Evolutionary conservation across 2,329 filamentous ascomycete species (phyloP).

Genomic region (Ilyonectria mors-panacis): DNA sequence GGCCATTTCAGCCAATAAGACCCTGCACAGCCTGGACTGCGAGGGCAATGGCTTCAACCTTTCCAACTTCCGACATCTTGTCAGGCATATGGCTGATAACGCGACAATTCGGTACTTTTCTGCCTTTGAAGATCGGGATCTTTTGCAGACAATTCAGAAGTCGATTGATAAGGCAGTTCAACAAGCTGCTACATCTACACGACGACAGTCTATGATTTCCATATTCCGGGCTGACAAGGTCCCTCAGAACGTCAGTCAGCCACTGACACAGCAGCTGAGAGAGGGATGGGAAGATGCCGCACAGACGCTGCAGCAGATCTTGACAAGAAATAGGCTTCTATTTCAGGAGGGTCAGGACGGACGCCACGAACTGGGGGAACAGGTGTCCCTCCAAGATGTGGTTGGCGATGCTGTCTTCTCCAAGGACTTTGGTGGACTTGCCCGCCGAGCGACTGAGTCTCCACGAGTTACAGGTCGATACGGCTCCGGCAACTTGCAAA

Average conservation of each 20-base stretch:
- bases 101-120: constrained; percentile 61
- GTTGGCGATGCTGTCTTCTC: constrained; percentile 50
- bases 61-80: constrained; percentile 64
- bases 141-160: constrained; percentile 54
- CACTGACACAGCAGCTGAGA: constrained; percentile 55
- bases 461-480: constrained; percentile 44
- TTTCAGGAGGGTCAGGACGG: constrained; percentile 49
- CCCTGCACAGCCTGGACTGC: constrained; percentile 68
- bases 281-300: constrained; percentile 58
- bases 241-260: constrained; percentile 48
- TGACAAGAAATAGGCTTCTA: constrained; percentile 54
- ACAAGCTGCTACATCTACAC: constrained; percentile 43
- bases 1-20: constrained; percentile 64
- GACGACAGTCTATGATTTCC: constrained; percentile 54
- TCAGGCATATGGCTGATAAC: constrained; percentile 61
- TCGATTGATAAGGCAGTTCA: constrained; percentile 51
- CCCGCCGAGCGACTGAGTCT: constrained; percentile 50
- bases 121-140: constrained; percentile 56
- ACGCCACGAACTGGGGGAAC: constrained; percentile 34
- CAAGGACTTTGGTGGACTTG: constrained; percentile 56
- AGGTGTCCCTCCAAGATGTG: constrained; percentile 29
- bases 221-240: constrained; percentile 53
- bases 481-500: constrained; percentile 36
- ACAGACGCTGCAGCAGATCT: constrained; percentile 51
- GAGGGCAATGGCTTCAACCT: constrained; percentile 69